Evolutionary conservation across 306 rosid genomes (phyloP).

Genomic region (Prinsepia uniflora): DNA sequence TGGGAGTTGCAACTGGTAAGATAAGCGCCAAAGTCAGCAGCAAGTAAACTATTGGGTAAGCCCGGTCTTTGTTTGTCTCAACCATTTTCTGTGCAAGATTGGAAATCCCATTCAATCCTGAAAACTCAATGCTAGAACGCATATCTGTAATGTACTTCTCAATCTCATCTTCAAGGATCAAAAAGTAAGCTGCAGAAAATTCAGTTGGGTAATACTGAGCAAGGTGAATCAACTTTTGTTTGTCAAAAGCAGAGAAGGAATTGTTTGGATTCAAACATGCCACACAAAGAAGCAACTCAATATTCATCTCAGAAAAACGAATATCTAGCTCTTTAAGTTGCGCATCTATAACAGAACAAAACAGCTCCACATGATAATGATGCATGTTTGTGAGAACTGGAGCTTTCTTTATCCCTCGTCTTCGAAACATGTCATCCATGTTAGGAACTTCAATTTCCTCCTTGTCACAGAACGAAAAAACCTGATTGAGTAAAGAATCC

Average conservation of each 20-base stretch:
- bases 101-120: not conserved
- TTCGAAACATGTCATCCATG: conserved; percentile 5
- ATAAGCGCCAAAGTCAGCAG: conserved; percentile 3
- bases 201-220: conserved; percentile 7
- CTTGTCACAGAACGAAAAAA: conserved; percentile 12
- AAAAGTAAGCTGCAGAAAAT: not conserved
- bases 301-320: not conserved
- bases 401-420: not conserved
- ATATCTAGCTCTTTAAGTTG: conserved; percentile 20
- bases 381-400: conserved; percentile 7
- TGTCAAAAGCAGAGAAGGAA: conserved; percentile 10
- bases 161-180: conserved; percentile 15
- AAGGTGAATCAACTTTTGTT: conserved; percentile 1
- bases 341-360: conserved; percentile 7
- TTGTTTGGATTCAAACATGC: not conserved
- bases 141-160: conserved; percentile 10
- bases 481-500: conserved; percentile 5
- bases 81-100: conserved; percentile 11
- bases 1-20: not conserved
- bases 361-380: not conserved
- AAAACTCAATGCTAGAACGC: not conserved
- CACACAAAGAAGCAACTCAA: conserved; percentile 14
- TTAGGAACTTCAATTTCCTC: not conserved
- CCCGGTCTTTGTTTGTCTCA: not conserved
- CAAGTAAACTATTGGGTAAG: conserved; percentile 6